These are phyloP conservation scores for Diaporthe citrichinensis DNA, from an alignment of 2,329 filamentous ascomycete genomes.

Conservation along the genomic window DNA sequence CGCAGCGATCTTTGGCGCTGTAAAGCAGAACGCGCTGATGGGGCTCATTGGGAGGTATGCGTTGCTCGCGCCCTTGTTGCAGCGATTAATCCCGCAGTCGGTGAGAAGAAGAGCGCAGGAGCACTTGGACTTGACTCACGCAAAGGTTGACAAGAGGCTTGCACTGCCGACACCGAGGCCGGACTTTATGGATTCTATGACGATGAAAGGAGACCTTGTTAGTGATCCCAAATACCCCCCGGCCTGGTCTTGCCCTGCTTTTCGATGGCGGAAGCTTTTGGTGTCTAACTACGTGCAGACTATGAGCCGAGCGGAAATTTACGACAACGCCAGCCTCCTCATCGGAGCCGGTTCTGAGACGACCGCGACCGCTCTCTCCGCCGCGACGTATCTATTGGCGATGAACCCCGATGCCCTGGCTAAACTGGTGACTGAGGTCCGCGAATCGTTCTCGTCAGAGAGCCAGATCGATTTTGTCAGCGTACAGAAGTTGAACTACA, in stretches of 20 bases:
- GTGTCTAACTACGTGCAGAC: background rate
- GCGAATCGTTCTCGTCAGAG: constrained; percentile 51
- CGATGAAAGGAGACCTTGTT: constrained; percentile 42
- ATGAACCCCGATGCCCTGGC: constrained; percentile 49
- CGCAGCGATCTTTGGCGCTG: background rate
- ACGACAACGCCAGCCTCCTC: constrained; percentile 32
- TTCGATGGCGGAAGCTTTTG: too few species aligned
- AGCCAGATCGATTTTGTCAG: constrained; percentile 55
- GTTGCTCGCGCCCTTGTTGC: background rate
- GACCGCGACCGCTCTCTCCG: constrained; percentile 43
- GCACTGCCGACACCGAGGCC: background rate
- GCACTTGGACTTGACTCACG: background rate
- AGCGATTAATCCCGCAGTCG: background rate
- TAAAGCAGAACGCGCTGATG: background rate
- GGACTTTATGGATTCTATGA: constrained; percentile 47
- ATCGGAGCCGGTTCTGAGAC: constrained; percentile 45
- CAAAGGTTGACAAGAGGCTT: constrained; percentile 9
- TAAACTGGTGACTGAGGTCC: constrained; percentile 55
- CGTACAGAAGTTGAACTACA: constrained; percentile 50
- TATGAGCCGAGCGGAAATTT: constrained; percentile 15
- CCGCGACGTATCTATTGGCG: constrained; percentile 49
- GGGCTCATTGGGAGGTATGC: background rate
- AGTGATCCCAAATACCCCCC: background rate
- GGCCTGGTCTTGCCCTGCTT: background rate
- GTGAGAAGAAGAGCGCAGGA: constrained; percentile 1